phyloP scores from a whole-genome alignment of 306 rosid species.

The Pyrus pyrifolia region DNA sequence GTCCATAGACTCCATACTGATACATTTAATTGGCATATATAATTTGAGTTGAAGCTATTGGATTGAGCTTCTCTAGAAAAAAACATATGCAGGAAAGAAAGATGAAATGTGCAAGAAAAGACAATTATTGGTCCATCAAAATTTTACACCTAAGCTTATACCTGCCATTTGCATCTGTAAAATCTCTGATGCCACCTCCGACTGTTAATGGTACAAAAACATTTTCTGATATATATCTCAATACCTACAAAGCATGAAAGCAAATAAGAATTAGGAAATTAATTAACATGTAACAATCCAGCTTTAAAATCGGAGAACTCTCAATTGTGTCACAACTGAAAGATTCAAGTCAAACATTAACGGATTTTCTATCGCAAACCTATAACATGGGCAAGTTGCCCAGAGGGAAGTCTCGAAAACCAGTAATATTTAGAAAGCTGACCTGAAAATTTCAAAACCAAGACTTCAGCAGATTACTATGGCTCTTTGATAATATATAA shows the following conservation, averaged over 20 bases:
- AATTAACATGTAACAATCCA: background rate
- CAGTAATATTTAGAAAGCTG: constrained; percentile 88
- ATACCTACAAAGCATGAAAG: constrained; percentile 47
- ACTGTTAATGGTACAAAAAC: constrained; percentile 96
- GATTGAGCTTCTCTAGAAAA: background rate
- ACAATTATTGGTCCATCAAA: constrained; percentile 1
- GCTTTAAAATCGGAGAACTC: background rate
- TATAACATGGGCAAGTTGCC: constrained; percentile 97
- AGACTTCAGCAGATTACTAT: constrained; percentile 14
- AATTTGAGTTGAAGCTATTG: background rate
- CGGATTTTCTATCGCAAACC: constrained; percentile 38
- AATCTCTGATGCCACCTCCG: constrained; percentile 98
- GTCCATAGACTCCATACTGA: too few species aligned
- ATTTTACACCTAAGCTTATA: constrained; percentile 20
- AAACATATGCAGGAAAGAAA: background rate
- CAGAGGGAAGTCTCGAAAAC: constrained; percentile 93
- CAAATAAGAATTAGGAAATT: background rate
- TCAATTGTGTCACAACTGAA: background rate
- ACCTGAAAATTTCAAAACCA: constrained; percentile 44
- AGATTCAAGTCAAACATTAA: background rate
- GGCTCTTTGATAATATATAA: background rate
- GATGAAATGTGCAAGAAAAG: constrained; percentile 1
- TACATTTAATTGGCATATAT: background rate
- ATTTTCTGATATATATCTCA: constrained; percentile 82
- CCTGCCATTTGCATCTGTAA: constrained; percentile 88